Conservation (phyloP, 805 yeast genomes). For the Zygosaccharomyces bisporus region DNA sequence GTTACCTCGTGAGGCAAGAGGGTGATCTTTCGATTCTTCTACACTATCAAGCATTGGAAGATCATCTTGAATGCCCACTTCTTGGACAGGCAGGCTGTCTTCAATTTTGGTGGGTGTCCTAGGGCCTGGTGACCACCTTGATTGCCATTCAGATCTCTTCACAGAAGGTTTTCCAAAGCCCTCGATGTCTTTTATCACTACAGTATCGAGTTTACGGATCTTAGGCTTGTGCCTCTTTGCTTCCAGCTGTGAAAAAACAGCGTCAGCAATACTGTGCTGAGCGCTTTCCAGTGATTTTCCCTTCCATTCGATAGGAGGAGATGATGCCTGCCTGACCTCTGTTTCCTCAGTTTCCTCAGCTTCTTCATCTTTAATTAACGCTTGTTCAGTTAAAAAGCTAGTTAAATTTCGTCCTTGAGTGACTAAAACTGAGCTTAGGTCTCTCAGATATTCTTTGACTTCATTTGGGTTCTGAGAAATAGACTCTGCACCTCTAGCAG, state of each 20-base stretch:
- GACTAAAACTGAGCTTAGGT: slow-evolving; percentile 25
- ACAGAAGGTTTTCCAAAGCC: background rate
- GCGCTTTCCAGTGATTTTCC: background rate
- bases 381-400: slow-evolving; percentile 7
- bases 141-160: background rate
- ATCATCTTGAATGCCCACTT: background rate
- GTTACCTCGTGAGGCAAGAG: no score
- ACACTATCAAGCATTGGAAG: background rate
- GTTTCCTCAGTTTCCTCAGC: background rate
- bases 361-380: slow-evolving; percentile 2
- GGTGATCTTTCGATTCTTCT: no score
- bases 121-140: background rate
- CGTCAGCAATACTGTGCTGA: slow-evolving; percentile 1
- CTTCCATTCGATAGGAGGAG: background rate
- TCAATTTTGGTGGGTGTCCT: background rate
- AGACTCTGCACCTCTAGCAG: slow-evolving; percentile 7
- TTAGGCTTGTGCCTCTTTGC: slow-evolving; percentile 5
- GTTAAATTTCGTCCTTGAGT: slow-evolving; percentile 14
- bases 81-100: background rate
- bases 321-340: background rate
- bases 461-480: slow-evolving; percentile 18
- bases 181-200: slow-evolving; percentile 8
- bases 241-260: slow-evolving; percentile 6
- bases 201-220: slow-evolving; percentile 11
- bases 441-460: slow-evolving; percentile 21